Evolutionary conservation across 108 stramenopile species (phyloP).

Genomic region (Cyclotella sp.): DNA sequence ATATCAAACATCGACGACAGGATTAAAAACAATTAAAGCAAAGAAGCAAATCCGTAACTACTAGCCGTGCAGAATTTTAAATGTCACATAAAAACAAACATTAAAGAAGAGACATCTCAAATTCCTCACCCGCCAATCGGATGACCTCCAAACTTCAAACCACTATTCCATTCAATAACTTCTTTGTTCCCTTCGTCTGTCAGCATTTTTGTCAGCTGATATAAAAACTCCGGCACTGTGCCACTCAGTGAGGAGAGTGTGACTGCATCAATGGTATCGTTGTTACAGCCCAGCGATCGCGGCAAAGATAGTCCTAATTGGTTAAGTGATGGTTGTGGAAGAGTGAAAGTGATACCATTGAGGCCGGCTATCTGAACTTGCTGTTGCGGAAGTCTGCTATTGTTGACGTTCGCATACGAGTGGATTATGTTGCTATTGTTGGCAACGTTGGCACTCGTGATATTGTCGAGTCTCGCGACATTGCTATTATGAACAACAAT

Average conservation of each 20-base stretch:
- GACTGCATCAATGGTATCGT: constrained; percentile 1
- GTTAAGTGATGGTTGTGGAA: constrained; percentile 1
- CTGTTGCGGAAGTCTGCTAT: neutral
- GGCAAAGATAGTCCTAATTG: neutral
- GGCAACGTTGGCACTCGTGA: neutral
- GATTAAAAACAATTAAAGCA: neutral
- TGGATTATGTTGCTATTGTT: neutral
- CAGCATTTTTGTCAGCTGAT: constrained; percentile 93
- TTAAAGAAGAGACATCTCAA: neutral
- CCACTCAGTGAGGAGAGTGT: constrained; percentile 16
- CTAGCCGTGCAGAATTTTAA: too few relatives aligned
- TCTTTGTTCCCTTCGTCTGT: constrained; percentile 83
- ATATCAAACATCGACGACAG: neutral
- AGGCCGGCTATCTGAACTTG: constrained; percentile 20
- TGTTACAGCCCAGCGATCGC: neutral
- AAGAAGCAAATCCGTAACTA: too few relatives aligned
- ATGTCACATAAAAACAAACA: too few relatives aligned
- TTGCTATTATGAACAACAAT: neutral
- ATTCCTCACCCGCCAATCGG: constrained; percentile 14
- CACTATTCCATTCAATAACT: constrained; percentile 84
- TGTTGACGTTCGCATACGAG: neutral
- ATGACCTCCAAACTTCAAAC: constrained; percentile 16
- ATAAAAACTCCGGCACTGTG: constrained; percentile 82
- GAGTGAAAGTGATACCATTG: constrained; percentile 6
- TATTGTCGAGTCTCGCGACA: neutral